Evolutionary conservation across 2,329 filamentous ascomycete genomes (phyloP).

Genomic region (Beauveria scarabaeidicola): DNA sequence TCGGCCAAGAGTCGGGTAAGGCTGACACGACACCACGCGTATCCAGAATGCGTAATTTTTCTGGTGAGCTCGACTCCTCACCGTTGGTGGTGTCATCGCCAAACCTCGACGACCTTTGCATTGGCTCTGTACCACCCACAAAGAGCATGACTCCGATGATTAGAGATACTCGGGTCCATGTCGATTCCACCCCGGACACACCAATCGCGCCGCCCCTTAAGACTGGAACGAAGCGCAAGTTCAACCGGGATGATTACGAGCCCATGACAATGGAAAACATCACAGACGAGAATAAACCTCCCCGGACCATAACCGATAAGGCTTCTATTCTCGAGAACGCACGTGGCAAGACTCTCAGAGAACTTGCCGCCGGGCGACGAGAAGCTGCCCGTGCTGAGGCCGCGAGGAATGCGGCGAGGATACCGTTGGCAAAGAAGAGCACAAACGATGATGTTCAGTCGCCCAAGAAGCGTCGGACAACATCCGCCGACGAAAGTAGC

Average conservation of each 20-base stretch:
- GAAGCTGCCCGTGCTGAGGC: slow-evolving; percentile 27
- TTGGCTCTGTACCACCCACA: slow-evolving; percentile 19
- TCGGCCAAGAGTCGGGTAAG: slow-evolving; percentile 48
- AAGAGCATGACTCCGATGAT: slow-evolving; percentile 17
- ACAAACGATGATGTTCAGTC: slow-evolving; percentile 52
- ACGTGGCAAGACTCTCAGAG: slow-evolving; percentile 37
- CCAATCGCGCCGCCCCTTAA: slow-evolving; percentile 26
- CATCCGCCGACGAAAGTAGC: slow-evolving; percentile 27
- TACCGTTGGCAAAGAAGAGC: slow-evolving; percentile 48
- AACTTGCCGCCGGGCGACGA: slow-evolving; percentile 33
- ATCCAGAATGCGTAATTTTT: slow-evolving; percentile 22
- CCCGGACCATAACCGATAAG: slow-evolving; percentile 18
- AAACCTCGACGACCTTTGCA: slow-evolving; percentile 14
- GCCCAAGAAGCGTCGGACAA: slow-evolving; percentile 42
- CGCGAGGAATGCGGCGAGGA: slow-evolving; percentile 27
- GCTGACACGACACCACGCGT: slow-evolving; percentile 26
- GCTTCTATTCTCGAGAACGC: slow-evolving; percentile 26
- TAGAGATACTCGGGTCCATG: slow-evolving; percentile 6
- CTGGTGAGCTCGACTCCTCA: slow-evolving; percentile 13
- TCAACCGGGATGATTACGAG: slow-evolving; percentile 45
- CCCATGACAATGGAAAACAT: slow-evolving; percentile 19
- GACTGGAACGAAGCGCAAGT: slow-evolving; percentile 50
- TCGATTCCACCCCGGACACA: slow-evolving; percentile 10
- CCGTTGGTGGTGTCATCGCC: slow-evolving; percentile 25
- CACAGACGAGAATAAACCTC: slow-evolving; percentile 22